phyloP scores from a whole-genome alignment of 2,329 filamentous ascomycete species.

The Camillea tinctor region DNA sequence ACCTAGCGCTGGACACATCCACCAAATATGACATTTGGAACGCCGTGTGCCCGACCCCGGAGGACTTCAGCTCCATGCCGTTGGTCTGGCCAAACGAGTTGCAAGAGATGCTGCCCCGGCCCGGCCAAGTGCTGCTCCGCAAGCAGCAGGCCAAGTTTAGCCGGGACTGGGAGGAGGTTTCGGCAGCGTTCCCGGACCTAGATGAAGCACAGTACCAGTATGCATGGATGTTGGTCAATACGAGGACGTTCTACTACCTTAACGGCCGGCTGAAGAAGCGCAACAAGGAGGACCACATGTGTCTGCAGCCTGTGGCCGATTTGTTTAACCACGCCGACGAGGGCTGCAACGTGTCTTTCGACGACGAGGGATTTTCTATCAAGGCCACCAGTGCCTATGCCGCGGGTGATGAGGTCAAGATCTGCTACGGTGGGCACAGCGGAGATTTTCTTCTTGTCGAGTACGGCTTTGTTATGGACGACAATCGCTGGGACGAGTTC shows the following conservation, averaged over 20 bases:
- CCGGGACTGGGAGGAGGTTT: conserved; percentile 48
- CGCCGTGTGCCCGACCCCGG: conserved; percentile 62
- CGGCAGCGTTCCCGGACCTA: conserved; percentile 40
- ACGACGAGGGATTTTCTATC: conserved; percentile 52
- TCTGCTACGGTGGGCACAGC: conserved; percentile 68
- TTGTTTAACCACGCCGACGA: conserved; percentile 61
- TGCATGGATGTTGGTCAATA: conserved; percentile 60
- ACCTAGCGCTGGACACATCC: conserved; percentile 55
- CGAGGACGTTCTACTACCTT: conserved; percentile 60
- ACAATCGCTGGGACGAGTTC: conserved; percentile 53
- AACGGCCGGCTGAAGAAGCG: conserved; percentile 44
- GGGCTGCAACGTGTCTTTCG: conserved; percentile 53
- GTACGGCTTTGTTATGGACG: conserved; percentile 53
- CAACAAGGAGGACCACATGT: conserved; percentile 58
- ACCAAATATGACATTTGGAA: conserved; percentile 57
- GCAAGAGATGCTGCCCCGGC: conserved; percentile 45
- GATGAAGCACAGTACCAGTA: conserved; percentile 42
- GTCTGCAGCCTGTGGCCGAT: conserved; percentile 70
- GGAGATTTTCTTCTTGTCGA: conserved; percentile 73
- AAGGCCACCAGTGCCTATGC: conserved; percentile 49
- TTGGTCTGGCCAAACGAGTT: conserved; percentile 48
- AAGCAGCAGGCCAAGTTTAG: conserved; percentile 55
- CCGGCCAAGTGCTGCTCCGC: conserved; percentile 44
- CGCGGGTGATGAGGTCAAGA: conserved; percentile 63
- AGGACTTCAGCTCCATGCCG: conserved; percentile 56